phyloP scores from a whole-genome alignment of 164 flowering plant species.

The Umbilicus rupestris region DNA sequence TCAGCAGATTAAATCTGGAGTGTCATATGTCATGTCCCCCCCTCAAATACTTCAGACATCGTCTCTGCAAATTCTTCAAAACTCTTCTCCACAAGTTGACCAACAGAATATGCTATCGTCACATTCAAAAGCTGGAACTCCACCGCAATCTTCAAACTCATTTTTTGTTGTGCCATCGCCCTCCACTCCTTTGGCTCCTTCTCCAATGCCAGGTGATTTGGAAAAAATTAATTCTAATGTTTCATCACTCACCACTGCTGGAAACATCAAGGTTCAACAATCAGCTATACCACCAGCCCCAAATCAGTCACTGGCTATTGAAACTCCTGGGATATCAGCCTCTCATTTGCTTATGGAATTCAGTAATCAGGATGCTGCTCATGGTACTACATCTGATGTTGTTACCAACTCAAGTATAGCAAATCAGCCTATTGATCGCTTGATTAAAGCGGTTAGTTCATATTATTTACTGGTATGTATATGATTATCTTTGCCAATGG shows the following conservation, averaged over 20 bases:
- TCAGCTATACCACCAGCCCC: slow-evolving; percentile 22
- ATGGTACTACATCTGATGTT: slow-evolving; percentile 32
- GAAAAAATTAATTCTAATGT: slow-evolving; percentile 55
- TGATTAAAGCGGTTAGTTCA: slow-evolving; percentile 63
- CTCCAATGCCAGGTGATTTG: slow-evolving; percentile 69
- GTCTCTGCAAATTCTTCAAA: slow-evolving; percentile 69
- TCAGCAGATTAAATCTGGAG: slow-evolving; percentile 57
- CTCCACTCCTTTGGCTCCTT: slow-evolving; percentile 73
- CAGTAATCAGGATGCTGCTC: slow-evolving; percentile 47
- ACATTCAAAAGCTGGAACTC: slow-evolving; percentile 54
- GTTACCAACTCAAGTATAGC: slow-evolving; percentile 40
- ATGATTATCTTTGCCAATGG: background rate
- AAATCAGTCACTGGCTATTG: slow-evolving; percentile 65
- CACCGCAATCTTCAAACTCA: slow-evolving; percentile 65
- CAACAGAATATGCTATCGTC: slow-evolving; percentile 57
- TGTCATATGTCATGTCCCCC: slow-evolving; percentile 52
- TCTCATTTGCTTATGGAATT: slow-evolving; percentile 85
- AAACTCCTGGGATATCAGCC: slow-evolving; percentile 90
- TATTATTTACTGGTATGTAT: background rate
- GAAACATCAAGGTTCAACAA: slow-evolving; percentile 49
- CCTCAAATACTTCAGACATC: slow-evolving; percentile 56
- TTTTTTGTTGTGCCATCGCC: slow-evolving; percentile 80
- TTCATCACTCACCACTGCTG: slow-evolving; percentile 52
- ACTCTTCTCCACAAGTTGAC: slow-evolving; percentile 74
- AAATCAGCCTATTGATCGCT: slow-evolving; percentile 76